Base-by-base conservation (phyloP, 305 asterid species). In the Lippia alba region DNA sequence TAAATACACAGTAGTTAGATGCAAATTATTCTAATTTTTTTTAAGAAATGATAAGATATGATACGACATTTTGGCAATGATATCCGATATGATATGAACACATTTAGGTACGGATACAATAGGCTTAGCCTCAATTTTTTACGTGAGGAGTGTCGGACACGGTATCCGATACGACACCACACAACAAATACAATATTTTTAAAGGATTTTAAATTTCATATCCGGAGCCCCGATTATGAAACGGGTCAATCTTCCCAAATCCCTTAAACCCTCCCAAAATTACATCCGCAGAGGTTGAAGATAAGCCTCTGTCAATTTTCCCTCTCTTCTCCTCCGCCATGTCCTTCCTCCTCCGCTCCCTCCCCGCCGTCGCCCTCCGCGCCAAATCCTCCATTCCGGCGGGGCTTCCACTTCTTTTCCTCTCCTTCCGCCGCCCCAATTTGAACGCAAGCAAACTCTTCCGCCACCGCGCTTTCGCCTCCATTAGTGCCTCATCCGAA, bases 331-430 rank as follows among this genome's bases (percentile, higher is more conserved):
- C 67, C 57, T 56, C 76, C 72, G 84, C 82, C 83, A 89, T 89
- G 91, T 84, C 96, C 71, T 67, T 80, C 49, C 76, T 87, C 81
- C 85, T 91, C 80, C 96, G 96, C 79, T 82, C 87, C 57, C 78
- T 91, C 1, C 97, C 99, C 51, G 70, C 86, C 72, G 69, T 80
- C 16, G 82, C 83, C 51, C 82, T 74, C 82, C 96, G 96, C 34
- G 77, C 83, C 18, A 91, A 75, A 61, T 76, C 83, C 68, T 79
- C 80, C 9, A 62, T 82, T 17, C 67, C 82, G 11, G 36, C 76
- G 0, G 73, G 70, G 24, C 49, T 78, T 8, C 83, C 88, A 44
- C 72, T 81, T 3, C 56, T 77, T 20, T 56, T 61, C 56, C 56
- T 80, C 64, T 66, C 81, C 24, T 50, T 79, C 80, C 78, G 65